These are phyloP conservation scores for Globisporangium ultimum DNA, from an alignment of 352 stramenopile species.

Conservation along the genomic window DNA sequence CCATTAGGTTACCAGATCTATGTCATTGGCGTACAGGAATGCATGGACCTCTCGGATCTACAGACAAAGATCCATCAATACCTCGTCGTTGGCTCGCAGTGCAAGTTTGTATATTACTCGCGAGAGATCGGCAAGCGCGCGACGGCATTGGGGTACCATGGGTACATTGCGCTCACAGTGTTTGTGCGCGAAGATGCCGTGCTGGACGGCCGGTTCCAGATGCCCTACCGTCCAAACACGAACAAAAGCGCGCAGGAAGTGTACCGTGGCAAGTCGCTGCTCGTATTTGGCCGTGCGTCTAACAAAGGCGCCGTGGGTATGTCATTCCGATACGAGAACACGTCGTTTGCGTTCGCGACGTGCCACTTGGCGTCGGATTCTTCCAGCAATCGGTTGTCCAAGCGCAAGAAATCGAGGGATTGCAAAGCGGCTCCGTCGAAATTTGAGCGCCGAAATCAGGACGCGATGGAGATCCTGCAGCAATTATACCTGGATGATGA, in stretches of 20 bases:
- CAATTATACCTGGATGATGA: conserved; percentile 79
- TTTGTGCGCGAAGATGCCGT: conserved; percentile 75
- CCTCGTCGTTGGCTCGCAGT: conserved; percentile 40
- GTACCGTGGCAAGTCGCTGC: conserved; percentile 70
- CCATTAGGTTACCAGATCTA: conserved; percentile 19
- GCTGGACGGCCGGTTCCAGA: conserved; percentile 57
- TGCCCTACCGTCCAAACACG: conserved; percentile 48
- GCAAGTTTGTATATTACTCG: conserved; percentile 74
- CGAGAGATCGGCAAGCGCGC: conserved; percentile 79
- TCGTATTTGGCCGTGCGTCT: conserved; percentile 66
- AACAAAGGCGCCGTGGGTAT: conserved; percentile 76
- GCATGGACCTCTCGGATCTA: conserved; percentile 77
- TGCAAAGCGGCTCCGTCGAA: conserved; percentile 46
- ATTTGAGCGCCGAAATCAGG: conserved; percentile 73
- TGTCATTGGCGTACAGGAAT: conserved; percentile 50
- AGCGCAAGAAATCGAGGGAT: conserved; percentile 18
- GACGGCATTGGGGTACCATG: conserved; percentile 80
- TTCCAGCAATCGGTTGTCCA: conserved; percentile 37
- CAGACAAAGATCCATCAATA: conserved; percentile 65
- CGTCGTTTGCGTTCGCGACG: conserved; percentile 63
- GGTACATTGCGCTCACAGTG: conserved; percentile 83
- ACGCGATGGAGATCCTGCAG: conserved; percentile 80
- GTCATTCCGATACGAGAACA: conserved; percentile 53
- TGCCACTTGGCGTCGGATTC: conserved; percentile 88
- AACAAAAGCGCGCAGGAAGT: conserved; percentile 71